Evolutionary conservation across 208 protist species (phyloP).

Genomic region (Acanthamoeba sp.): DNA sequence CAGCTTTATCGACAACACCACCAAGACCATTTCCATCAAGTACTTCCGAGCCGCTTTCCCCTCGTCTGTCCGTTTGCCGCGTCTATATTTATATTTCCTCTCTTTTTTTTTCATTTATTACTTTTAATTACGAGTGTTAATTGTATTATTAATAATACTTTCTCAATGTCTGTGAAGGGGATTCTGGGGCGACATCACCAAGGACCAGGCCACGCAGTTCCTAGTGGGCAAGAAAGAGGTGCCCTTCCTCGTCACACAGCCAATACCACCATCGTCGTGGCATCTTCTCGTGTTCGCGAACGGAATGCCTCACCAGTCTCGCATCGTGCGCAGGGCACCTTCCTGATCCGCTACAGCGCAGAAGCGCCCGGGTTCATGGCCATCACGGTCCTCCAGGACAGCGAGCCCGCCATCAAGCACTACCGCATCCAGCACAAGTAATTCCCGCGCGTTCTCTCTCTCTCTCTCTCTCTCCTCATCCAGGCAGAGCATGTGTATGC

Average conservation of each 20-base stretch:
- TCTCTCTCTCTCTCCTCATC: not conserved
- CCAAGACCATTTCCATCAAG: conserved; percentile 66
- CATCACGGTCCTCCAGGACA: not conserved
- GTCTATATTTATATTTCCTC: not conserved
- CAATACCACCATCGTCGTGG: not conserved
- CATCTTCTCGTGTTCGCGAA: not conserved
- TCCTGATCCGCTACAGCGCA: conserved; percentile 59
- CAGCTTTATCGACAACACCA: conserved; percentile 62
- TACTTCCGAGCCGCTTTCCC: not conserved
- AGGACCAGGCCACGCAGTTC: conserved; percentile 37
- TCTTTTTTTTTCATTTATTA: not conserved
- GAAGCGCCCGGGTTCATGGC: conserved; percentile 56
- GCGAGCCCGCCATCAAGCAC: conserved; percentile 66
- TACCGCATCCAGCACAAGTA: conserved; percentile 71
- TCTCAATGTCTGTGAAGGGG: not conserved
- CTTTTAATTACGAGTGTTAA: not conserved
- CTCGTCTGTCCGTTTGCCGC: not conserved
- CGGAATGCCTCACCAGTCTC: not conserved
- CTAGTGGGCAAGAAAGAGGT: conserved; percentile 68
- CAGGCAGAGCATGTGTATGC: not conserved
- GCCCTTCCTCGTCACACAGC: not conserved
- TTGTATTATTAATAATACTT: not conserved
- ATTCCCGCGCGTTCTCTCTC: not conserved
- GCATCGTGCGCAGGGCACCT: not conserved
- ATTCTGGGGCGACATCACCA: conserved; percentile 65